Percentiles rank a stretch among this genome's conserved stretches.
These are phyloP conservation scores for Meredithiella fracta DNA, from an alignment of 2,329 filamentous ascomycete genomes.

Conservation along the genomic window DNA sequence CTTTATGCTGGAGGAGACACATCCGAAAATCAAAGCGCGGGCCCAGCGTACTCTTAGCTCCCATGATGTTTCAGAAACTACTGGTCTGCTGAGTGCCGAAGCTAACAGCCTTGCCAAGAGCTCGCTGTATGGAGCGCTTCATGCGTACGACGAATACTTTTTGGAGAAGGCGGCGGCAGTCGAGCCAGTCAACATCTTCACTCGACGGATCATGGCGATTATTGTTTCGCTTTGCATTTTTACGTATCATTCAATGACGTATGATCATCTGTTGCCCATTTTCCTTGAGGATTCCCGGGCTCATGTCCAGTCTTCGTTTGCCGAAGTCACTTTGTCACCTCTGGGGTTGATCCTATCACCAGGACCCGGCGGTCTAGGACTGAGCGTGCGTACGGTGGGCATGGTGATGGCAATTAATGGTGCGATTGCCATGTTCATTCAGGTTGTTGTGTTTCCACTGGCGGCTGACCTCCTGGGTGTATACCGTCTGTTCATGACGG, in stretches of 20 bases:
- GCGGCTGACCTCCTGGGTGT: slow-evolving; percentile 42
- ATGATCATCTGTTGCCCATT: slow-evolving; percentile 80
- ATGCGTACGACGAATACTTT: slow-evolving; percentile 27
- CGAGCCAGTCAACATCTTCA: slow-evolving; percentile 12
- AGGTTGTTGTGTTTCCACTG: slow-evolving; percentile 44
- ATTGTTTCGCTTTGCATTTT: slow-evolving; percentile 76
- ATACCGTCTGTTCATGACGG: slow-evolving; percentile 40
- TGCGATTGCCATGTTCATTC: slow-evolving; percentile 40
- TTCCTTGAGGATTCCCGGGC: slow-evolving; percentile 67
- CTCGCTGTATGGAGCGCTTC: slow-evolving; percentile 45
- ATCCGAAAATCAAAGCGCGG: slow-evolving; percentile 59
- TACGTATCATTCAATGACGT: slow-evolving; percentile 90
- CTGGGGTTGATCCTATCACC: slow-evolving; percentile 24
- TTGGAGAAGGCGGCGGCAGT: slow-evolving; percentile 24
- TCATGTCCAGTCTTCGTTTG: slow-evolving; percentile 23
- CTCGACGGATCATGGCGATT: slow-evolving; percentile 25
- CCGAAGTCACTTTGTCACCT: slow-evolving; percentile 18
- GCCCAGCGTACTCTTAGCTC: slow-evolving; percentile 23
- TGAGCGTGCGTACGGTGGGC: slow-evolving; percentile 46
- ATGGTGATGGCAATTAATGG: slow-evolving; percentile 44
- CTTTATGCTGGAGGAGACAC: slow-evolving; percentile 71
- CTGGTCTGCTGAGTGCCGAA: slow-evolving; percentile 43
- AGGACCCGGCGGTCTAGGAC: slow-evolving; percentile 37
- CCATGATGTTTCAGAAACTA: slow-evolving; percentile 42
- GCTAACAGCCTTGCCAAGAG: slow-evolving; percentile 23